Conservation (phyloP, 2,329 filamentous ascomycete genomes). For the Aphanoascus verrucosus region DNA sequence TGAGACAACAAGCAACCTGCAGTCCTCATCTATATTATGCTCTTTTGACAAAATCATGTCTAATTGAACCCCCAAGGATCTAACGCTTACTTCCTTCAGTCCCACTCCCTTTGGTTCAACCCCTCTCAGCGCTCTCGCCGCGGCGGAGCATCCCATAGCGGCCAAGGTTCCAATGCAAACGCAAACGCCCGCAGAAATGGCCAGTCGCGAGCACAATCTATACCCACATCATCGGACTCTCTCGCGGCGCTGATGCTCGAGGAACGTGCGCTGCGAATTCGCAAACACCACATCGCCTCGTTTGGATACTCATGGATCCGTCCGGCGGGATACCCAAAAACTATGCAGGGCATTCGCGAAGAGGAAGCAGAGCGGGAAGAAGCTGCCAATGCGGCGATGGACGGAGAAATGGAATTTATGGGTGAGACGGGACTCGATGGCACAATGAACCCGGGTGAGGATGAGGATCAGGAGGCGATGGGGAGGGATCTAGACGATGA, state of each 20-base stretch:
- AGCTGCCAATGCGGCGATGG: conserved; percentile 60
- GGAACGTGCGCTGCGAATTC: conserved; percentile 63
- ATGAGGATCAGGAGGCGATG: conserved; percentile 38
- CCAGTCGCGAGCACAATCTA: conserved; percentile 24
- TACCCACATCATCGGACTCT: conserved; percentile 45
- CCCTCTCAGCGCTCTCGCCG: conserved; percentile 46
- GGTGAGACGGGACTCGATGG: conserved; percentile 55
- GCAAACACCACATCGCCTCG: conserved; percentile 70
- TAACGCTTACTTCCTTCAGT: conserved; percentile 36
- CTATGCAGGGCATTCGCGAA: conserved; percentile 78
- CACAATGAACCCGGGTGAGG: conserved; percentile 54
- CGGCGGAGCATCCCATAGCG: conserved; percentile 23
- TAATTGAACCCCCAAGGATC: conserved; percentile 6
- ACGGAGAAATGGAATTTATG: conserved; percentile 58
- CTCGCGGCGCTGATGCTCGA: conserved; percentile 63
- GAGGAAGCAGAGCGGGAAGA: conserved; percentile 83
- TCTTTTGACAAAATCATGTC: too few species aligned
- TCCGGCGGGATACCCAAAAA: conserved; percentile 79
- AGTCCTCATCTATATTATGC: too few species aligned
- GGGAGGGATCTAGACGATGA: conserved; percentile 38
- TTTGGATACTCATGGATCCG: conserved; percentile 87
- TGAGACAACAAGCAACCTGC: background rate
- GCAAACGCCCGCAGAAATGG: conserved; percentile 21
- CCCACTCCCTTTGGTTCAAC: conserved; percentile 63
- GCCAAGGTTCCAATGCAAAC: conserved; percentile 20